Conservation (phyloP, 148 eudicot genomes). For the Fagopyrum esculentum region DNA sequence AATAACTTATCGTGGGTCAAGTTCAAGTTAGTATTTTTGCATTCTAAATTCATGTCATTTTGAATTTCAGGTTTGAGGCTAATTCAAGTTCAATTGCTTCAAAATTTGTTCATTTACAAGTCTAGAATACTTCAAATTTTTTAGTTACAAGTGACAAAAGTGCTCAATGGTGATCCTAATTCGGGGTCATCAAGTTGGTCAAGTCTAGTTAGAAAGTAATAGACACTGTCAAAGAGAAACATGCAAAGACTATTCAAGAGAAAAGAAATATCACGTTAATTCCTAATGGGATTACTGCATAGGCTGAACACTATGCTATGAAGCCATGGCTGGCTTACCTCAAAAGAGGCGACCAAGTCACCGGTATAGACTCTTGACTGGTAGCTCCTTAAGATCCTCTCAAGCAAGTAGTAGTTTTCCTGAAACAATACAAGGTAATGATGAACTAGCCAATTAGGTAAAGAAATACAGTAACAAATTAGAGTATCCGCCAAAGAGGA, state of each 20-base stretch:
- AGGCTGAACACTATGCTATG: neutral
- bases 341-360: constrained; percentile 59
- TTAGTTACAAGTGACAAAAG: neutral
- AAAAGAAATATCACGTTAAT: neutral
- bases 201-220: no score
- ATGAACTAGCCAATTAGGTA: neutral
- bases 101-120: neutral
- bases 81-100: neutral
- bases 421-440: constrained; percentile 14
- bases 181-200: neutral
- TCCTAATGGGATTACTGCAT: neutral
- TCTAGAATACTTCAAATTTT: neutral
- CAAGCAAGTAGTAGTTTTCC: constrained; percentile 86
- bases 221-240: no score
- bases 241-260: no score
- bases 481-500: neutral
- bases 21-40: neutral
- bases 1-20: neutral
- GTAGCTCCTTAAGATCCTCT: constrained; percentile 72
- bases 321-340: constrained; percentile 6
- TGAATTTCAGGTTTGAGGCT: no score
- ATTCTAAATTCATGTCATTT: neutral
- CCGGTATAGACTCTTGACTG: constrained; percentile 84
- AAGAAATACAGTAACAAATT: neutral
- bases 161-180: neutral